Base-by-base conservation (phyloP, 2,329 filamentous ascomycete species). In the Aspergillus piperis region DNA sequence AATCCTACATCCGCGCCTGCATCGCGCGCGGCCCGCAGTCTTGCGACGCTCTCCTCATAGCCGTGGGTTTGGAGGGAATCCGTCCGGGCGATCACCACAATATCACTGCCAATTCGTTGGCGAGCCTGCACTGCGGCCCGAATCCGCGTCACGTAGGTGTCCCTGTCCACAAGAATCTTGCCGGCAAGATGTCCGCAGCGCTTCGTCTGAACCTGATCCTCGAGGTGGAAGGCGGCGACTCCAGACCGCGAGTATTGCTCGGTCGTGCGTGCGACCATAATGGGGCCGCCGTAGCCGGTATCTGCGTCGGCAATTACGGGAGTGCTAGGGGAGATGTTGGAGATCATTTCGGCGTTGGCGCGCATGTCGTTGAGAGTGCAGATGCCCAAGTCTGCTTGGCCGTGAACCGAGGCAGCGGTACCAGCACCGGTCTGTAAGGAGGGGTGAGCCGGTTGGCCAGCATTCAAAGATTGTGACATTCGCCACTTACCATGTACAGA, bases 171-270 rank as follows among this genome's bases (percentile, higher is more conserved):
- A 8, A 79, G 71, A 39, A 74, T 68, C 62, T 79, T 79, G 39
- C 76, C 76, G 2, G 67, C 71, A 0, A 79, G 71, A 55, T 79
- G 76, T 2, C 77, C 76, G 59, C 77, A 79, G 17, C 76, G 72
- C 59, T 79, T 79, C 15, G 73, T 77, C 61, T 77, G 75, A 7
- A 85, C 78, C 68, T 86, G 82, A 70, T 86, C 84, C 70, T 86
- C 84, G 64, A 86, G 80, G 68, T 86, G 84, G 48, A 86, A 77
- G 8, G 77, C 84, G 1, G 84, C 84, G 2, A 86, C 81, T 23
- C 83, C 83, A 3, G 82, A 77, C 50, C 80, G 79, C 23, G 80
- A 79, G 70, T 85, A 85, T 52, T 80, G 74, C 23, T 77, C 74
- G 5, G 82, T 79, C 4, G 82, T 83, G 15, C 81, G 77, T 11